These are phyloP conservation scores for Coccomyxa sp. DNA, from an alignment of 139 green algal species.

Conservation along the genomic window DNA sequence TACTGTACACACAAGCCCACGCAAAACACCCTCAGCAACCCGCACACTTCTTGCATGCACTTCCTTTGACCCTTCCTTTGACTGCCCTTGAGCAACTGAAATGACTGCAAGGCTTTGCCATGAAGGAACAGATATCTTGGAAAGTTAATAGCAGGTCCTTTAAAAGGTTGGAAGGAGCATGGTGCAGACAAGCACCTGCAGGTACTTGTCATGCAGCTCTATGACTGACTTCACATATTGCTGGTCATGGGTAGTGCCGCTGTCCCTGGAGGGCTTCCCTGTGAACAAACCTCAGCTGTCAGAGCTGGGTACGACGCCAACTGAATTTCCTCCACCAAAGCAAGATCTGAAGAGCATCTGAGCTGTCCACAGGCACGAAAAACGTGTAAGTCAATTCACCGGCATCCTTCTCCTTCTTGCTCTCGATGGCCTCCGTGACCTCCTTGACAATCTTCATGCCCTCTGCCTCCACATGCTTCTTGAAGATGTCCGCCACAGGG, in stretches of 20 bases:
- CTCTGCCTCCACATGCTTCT: constrained; percentile 90
- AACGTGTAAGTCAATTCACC: constrained; percentile 18
- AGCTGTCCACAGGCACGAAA: not conserved
- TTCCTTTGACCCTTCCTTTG: not conserved
- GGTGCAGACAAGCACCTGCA: constrained; percentile 22
- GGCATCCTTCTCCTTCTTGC: constrained; percentile 70
- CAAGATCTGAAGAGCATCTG: not conserved
- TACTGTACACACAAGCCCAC: constrained; percentile 40
- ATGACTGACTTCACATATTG: constrained; percentile 87
- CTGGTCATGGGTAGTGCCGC: constrained; percentile 61
- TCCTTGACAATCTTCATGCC: constrained; percentile 81
- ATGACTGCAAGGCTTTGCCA: too few relatives aligned
- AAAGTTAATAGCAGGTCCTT: too few relatives aligned
- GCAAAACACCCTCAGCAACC: not conserved
- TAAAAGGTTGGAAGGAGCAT: too few relatives aligned
- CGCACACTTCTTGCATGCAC: not conserved
- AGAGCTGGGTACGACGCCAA: not conserved
- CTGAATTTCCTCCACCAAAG: not conserved
- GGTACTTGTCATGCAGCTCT: constrained; percentile 94
- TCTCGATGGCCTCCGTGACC: constrained; percentile 62
- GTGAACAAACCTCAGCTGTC: not conserved
- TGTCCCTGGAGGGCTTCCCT: constrained; percentile 48
- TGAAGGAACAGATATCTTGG: too few relatives aligned
- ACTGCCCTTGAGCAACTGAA: not conserved
- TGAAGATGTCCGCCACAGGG: constrained; percentile 89